Evolutionary conservation across 495 filamentous ascomycete species (phyloP).

Genomic region (Ascobolus immersus): DNA sequence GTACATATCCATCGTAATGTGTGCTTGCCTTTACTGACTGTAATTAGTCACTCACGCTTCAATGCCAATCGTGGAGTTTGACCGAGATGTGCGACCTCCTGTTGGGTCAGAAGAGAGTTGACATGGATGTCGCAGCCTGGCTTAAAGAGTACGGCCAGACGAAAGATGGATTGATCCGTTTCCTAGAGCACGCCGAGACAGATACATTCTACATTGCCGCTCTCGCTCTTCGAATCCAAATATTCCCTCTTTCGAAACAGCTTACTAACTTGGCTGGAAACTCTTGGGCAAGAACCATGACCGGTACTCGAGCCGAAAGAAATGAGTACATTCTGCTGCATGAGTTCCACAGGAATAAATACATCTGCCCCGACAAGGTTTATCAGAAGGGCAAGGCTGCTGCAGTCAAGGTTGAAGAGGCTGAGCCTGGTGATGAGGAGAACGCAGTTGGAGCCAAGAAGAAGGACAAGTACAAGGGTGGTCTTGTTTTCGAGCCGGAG

Average conservation of each 20-base stretch:
- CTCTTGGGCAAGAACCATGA: slow-evolving; percentile 89
- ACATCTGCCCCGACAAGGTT: slow-evolving; percentile 86
- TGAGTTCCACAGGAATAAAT: slow-evolving; percentile 86
- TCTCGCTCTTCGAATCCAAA: slow-evolving; percentile 61
- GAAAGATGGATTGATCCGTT: slow-evolving; percentile 73
- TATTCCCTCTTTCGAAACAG: slow-evolving; percentile 80
- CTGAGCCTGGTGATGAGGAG: slow-evolving; percentile 39
- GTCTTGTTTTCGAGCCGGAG: slow-evolving; percentile 92
- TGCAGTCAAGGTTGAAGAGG: slow-evolving; percentile 28
- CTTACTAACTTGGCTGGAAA: slow-evolving; percentile 93
- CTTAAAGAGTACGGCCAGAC: slow-evolving; percentile 70
- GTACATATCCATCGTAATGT: slow-evolving; percentile 15
- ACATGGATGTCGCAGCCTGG: slow-evolving; percentile 65
- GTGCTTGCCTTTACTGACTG: not conserved
- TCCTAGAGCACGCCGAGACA: slow-evolving; percentile 69
- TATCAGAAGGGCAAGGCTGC: slow-evolving; percentile 34
- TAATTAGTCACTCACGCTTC: slow-evolving; percentile 66
- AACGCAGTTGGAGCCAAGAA: slow-evolving; percentile 54
- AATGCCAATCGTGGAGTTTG: slow-evolving; percentile 92
- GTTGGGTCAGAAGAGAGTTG: slow-evolving; percentile 44
- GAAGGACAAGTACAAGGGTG: slow-evolving; percentile 97
- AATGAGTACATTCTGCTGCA: slow-evolving; percentile 98
- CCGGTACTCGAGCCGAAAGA: slow-evolving; percentile 81
- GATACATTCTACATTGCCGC: slow-evolving; percentile 93
- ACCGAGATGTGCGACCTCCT: slow-evolving; percentile 91